These are phyloP conservation scores for Ustilago nuda DNA, from an alignment of 1,284 basidiomycete species.

Conservation along the genomic window DNA sequence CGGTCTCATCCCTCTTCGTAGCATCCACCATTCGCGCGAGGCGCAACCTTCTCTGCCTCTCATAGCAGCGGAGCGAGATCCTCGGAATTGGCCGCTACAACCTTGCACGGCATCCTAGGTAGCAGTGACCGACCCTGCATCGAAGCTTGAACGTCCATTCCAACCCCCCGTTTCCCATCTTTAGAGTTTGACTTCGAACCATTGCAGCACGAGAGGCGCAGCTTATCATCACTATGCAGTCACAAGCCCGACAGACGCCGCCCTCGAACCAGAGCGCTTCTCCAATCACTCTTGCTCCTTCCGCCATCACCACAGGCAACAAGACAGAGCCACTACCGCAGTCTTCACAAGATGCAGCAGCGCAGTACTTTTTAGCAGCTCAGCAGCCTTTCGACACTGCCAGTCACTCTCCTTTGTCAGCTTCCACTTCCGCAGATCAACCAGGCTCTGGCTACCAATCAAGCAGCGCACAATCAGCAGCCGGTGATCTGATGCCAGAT, in stretches of 20 bases:
- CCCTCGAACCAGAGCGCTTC: conserved; percentile 14
- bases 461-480: conserved; percentile 48
- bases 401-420: conserved; percentile 36
- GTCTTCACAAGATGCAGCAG: conserved; percentile 24
- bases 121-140: background rate
- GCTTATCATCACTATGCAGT: conserved; percentile 26
- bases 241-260: conserved; percentile 20
- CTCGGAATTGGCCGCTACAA: background rate
- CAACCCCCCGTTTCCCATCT: background rate
- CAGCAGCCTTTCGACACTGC: conserved; percentile 33
- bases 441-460: conserved; percentile 42
- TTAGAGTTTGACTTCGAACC: conserved; percentile 1
- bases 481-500: conserved; percentile 23
- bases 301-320: conserved; percentile 3
- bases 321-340: conserved; percentile 22
- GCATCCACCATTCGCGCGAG: conserved; percentile 13
- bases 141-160: background rate
- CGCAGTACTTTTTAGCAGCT: conserved; percentile 24
- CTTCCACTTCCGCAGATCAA: conserved; percentile 26
- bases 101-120: background rate
- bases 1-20: conserved; percentile 16
- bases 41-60: conserved; percentile 15
- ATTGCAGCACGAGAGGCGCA: background rate
- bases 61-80: background rate
- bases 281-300: conserved; percentile 7